Percentiles rank a stretch among this genome's conserved stretches.
Evolutionary conservation across 2,329 filamentous ascomycete genomes (phyloP).

Genomic region (Geosmithia flava): DNA sequence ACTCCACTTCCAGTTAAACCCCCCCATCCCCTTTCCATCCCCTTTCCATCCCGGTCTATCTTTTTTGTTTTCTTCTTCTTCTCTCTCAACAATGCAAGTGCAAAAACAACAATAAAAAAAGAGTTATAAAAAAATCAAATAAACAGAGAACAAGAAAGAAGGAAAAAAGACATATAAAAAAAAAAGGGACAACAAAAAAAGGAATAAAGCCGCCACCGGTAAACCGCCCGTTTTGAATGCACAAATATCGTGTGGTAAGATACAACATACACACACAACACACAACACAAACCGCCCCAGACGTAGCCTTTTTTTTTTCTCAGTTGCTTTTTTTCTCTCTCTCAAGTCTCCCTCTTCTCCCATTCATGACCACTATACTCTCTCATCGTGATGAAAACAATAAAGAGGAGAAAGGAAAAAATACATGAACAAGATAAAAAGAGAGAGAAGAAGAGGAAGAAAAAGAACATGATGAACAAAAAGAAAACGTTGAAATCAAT

Average conservation of each 20-base stretch:
- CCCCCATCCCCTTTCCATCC: no score
- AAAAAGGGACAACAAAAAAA: constrained; percentile 6
- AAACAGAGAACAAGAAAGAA: background rate
- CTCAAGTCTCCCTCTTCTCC: background rate
- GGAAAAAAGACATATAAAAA: constrained; percentile 2
- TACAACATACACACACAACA: no score
- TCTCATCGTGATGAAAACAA: no score
- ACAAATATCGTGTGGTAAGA: no score
- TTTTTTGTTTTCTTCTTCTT: no score
- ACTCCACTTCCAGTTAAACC: constrained; percentile 14
- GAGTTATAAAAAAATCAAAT: constrained; percentile 1
- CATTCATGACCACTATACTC: no score
- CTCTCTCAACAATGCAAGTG: background rate
- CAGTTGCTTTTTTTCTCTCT: no score
- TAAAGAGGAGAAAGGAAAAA: background rate
- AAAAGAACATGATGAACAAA: constrained; percentile 5
- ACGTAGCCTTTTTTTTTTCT: no score
- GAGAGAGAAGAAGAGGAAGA: background rate
- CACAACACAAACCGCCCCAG: background rate
- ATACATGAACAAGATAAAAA: background rate
- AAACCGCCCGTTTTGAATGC: no score
- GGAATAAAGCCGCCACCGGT: background rate
- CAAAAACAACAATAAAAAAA: background rate
- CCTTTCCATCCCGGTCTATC: no score
- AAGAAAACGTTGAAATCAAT: no score